phyloP scores from a whole-genome alignment of 805 yeast species.

The Metschnikowia sp. region DNA sequence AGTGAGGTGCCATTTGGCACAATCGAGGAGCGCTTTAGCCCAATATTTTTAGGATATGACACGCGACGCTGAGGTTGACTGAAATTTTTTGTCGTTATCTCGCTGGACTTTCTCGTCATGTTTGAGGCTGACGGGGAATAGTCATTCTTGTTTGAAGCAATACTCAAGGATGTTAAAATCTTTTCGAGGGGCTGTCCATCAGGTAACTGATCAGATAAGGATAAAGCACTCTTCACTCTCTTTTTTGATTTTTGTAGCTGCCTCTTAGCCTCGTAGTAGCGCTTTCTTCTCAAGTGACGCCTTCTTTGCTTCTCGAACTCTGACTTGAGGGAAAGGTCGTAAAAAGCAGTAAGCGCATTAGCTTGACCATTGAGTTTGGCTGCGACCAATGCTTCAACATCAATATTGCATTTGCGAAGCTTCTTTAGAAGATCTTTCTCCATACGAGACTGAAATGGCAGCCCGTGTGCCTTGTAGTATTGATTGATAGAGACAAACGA shows the following conservation, averaged over 20 bases:
- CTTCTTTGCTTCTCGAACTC: conserved; percentile 38
- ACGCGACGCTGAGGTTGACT: background rate
- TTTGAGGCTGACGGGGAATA: conserved; percentile 6
- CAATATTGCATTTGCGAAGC: conserved; percentile 59
- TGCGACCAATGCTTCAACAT: conserved; percentile 54
- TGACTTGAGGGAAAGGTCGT: conserved; percentile 62
- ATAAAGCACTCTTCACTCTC: conserved; percentile 35
- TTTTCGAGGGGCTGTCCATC: conserved; percentile 35
- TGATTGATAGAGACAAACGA: conserved; percentile 39
- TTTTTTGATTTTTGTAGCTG: conserved; percentile 30
- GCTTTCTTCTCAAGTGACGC: conserved; percentile 29
- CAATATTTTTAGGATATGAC: background rate
- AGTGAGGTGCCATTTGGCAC: background rate
- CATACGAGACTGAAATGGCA: conserved; percentile 54
- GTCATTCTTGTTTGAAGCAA: conserved; percentile 23
- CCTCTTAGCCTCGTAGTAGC: conserved; percentile 31
- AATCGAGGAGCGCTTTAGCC: no score
- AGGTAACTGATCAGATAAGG: conserved; percentile 28
- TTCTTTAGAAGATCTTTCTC: conserved; percentile 62
- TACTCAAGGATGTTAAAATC: conserved; percentile 35
- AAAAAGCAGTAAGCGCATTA: conserved; percentile 71
- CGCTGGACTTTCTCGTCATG: conserved; percentile 7
- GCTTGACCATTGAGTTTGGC: conserved; percentile 58
- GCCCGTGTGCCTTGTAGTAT: conserved; percentile 28
- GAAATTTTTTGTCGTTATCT: background rate